Base-by-base conservation (phyloP, 2,329 filamentous ascomycete species). In the Arthrobotrys megalospora region DNA sequence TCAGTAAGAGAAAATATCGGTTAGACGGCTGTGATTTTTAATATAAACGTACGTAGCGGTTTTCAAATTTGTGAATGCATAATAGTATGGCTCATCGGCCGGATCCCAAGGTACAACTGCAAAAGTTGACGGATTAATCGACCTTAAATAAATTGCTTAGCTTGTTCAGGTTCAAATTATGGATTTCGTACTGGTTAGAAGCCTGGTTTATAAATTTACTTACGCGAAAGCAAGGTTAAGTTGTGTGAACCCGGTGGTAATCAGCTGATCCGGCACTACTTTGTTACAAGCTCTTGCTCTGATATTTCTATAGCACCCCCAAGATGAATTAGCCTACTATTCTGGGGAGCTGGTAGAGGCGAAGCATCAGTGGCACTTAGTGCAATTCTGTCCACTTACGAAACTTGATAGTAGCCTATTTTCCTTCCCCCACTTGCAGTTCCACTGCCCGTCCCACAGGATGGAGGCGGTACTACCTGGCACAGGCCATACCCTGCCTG, bases 251-350 rank as follows among this genome's bases (percentile, higher is more conserved):
- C 81, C 82, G 0, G 63, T 80, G 0, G 81, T 83, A 14, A 83
- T 82, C 58, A 86, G 83, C n/a, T 85, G 81, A 0, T 62, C 38
- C 0, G 85, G 83, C 1, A 55, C 65, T 3, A 85, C 80, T 1
- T 64, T 72, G 32, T 85, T 81, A 79, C 85, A 86, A 12, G 41
- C 4, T 14, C 81, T 80, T 8, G 79, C 66, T 41, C 80, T 76
- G 16, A 72, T 65, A 64, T 84, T 83, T 38, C 66, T 69, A 32
- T n/a, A 14, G 19, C 2, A 14, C 6, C 24, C 8, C 6, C 21
- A 53, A 5, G 32, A 32, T 48, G 0, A 16, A n/a, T 63, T 43
- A 60, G 32, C 4, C 5, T 16, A 16, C 2, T 6, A 45, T 34
- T 3, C 6, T n/a, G 14, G 7, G 14, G 16, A 50, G 3, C 2